Evolutionary conservation across 192 early-diverging fungal genomes (phyloP).

Genomic region (Umbelopsis vinacea): DNA sequence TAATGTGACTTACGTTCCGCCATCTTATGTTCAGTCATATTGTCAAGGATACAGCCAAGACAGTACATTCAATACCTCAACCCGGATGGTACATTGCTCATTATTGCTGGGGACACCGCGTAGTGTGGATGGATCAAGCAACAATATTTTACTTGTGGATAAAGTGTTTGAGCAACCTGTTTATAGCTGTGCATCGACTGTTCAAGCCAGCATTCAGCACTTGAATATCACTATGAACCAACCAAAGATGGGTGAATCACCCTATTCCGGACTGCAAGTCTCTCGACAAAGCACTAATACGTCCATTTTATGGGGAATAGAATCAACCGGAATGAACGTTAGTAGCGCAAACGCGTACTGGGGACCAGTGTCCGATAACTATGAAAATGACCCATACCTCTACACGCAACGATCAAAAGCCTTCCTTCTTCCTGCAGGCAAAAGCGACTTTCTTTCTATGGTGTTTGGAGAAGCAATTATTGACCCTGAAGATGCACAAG

Average conservation of each 20-base stretch:
- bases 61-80: not conserved
- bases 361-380: not conserved
- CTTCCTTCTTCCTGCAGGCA: not conserved
- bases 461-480: not conserved
- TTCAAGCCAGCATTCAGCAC: slow-evolving; percentile 8
- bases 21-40: not conserved
- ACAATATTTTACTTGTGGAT: not conserved
- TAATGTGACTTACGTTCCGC: not conserved
- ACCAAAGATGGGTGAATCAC: not conserved
- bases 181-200: not conserved
- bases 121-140: not conserved
- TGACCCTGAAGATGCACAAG: not conserved
- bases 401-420: not conserved
- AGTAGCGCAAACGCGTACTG: not conserved
- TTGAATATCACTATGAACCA: not conserved
- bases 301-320: not conserved
- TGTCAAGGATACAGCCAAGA: not conserved
- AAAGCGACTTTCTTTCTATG: not conserved
- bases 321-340: not conserved
- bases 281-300: slow-evolving; percentile 2
- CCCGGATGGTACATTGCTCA: not conserved
- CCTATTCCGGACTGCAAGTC: not conserved
- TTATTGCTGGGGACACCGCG: not conserved
- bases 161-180: not conserved
- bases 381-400: not conserved